Conservation (phyloP, 2,329 filamentous ascomycete genomes). For the Geoglossum cookeanum region DNA sequence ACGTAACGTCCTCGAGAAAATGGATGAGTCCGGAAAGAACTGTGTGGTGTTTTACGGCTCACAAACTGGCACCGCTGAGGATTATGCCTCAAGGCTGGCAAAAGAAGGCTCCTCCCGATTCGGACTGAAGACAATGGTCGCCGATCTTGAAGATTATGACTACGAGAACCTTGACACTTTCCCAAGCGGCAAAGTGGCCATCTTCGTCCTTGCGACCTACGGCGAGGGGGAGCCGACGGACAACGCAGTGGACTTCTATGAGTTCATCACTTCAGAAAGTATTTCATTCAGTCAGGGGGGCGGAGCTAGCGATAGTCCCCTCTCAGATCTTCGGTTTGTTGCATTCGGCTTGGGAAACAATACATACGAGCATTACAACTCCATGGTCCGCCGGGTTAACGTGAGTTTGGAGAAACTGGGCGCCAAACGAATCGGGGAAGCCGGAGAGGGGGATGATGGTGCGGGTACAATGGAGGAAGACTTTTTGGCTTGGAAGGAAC, state of each 20-base stretch:
- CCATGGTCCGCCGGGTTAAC: conserved; percentile 87
- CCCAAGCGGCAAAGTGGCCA: conserved; percentile 73
- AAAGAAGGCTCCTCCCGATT: conserved; percentile 96
- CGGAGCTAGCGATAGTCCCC: conserved; percentile 43
- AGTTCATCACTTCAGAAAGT: conserved; percentile 76
- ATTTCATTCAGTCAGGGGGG: conserved; percentile 56
- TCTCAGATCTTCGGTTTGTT: conserved; percentile 77
- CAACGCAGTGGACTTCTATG: conserved; percentile 97
- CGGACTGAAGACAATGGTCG: conserved; percentile 94
- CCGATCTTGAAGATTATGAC: conserved; percentile 94
- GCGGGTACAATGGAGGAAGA: conserved; percentile 99
- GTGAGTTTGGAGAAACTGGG: conserved; percentile 65
- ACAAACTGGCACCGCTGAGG: conserved; percentile 93
- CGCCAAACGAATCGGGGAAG: conserved; percentile 63
- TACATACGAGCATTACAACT: conserved; percentile 98
- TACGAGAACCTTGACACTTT: conserved; percentile 83
- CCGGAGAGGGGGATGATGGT: conserved; percentile 92
- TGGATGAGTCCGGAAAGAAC: conserved; percentile 91
- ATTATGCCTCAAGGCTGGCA: conserved; percentile 86
- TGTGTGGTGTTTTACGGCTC: conserved; percentile 98
- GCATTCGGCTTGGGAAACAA: conserved; percentile 96
- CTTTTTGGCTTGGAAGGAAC: conserved; percentile 96
- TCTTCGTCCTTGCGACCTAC: conserved; percentile 94
- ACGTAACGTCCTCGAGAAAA: conserved; percentile 82
- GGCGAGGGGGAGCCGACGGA: conserved; percentile 97